Conservation (phyloP, 192 early-diverging fungal genomes). For the Chytriomyces hyalinus region DNA sequence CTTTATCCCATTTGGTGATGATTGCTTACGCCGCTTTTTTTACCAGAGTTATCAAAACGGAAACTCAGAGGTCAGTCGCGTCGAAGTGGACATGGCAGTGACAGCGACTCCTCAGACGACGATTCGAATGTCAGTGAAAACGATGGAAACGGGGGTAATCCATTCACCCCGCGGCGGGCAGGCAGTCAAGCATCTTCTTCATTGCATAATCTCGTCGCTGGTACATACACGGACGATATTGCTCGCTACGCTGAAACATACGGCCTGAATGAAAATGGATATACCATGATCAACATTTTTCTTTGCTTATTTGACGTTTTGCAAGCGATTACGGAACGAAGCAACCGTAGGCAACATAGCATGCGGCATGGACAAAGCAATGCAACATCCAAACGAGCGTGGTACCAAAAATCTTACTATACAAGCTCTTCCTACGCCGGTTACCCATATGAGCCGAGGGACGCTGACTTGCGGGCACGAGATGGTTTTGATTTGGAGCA, state of each 20-base stretch:
- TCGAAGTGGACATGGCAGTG: background rate
- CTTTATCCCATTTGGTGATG: background rate
- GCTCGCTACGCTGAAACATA: background rate
- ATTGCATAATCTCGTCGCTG: background rate
- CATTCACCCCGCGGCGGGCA: too few relatives aligned
- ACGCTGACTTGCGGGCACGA: constrained; percentile 8
- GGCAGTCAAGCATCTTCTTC: background rate
- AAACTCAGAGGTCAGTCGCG: background rate
- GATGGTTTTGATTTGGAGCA: constrained; percentile 5
- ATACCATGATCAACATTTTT: constrained; percentile 22
- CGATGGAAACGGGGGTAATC: background rate
- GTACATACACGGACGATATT: constrained; percentile 13
- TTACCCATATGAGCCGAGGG: background rate
- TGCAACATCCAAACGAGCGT: background rate
- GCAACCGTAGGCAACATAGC: background rate
- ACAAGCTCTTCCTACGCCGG: background rate
- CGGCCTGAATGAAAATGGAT: background rate
- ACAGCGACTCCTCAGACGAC: constrained; percentile 5
- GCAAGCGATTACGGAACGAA: background rate
- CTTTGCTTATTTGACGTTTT: constrained; percentile 18
- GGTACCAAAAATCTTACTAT: background rate
- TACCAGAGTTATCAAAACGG: background rate
- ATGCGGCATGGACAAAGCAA: background rate
- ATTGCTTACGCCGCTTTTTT: background rate
- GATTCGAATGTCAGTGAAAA: background rate